A percentile compares a stretch with the other conserved stretches of the same genome.
These are phyloP conservation scores for Chrysanthemum seticuspe DNA, from an alignment of 129 eudicot genomes.

Conservation along the genomic window DNA sequence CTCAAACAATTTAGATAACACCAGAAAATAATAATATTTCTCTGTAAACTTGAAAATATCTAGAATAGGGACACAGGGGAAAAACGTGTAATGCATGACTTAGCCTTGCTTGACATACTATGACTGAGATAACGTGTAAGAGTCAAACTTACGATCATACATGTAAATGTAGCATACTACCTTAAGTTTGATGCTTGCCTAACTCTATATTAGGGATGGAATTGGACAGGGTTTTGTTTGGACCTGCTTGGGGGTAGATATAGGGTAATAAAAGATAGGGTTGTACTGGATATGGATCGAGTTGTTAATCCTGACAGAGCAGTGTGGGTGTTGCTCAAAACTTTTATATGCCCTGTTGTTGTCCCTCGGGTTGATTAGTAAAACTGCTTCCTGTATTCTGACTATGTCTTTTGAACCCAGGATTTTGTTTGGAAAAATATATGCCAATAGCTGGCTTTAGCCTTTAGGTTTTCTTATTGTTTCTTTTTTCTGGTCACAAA, in stretches of 20 bases:
- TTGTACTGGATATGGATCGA: neutral
- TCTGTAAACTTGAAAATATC: too few relatives aligned
- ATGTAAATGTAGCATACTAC: neutral
- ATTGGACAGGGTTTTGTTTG: neutral
- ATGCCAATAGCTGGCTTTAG: neutral
- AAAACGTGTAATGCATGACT: too few relatives aligned
- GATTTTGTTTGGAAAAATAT: neutral
- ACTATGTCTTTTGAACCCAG: neutral
- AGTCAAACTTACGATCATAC: neutral
- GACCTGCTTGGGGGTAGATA: too few relatives aligned
- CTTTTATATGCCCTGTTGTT: neutral
- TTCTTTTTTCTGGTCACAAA: neutral
- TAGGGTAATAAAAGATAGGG: neutral
- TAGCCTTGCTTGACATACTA: neutral
- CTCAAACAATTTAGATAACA: too few relatives aligned
- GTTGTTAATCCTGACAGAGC: neutral
- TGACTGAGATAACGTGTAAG: neutral
- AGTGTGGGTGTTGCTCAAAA: neutral
- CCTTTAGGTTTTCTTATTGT: neutral
- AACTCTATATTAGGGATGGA: neutral
- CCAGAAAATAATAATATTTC: too few relatives aligned
- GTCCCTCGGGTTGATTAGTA: neutral
- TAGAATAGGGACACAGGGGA: too few relatives aligned
- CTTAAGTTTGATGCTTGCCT: neutral
- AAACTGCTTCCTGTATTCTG: neutral